Percentiles rank a stretch among this genome's conserved stretches.
Evolutionary conservation across 305 asterid genomes (phyloP).

Genomic region (Salvia sclarea): DNA sequence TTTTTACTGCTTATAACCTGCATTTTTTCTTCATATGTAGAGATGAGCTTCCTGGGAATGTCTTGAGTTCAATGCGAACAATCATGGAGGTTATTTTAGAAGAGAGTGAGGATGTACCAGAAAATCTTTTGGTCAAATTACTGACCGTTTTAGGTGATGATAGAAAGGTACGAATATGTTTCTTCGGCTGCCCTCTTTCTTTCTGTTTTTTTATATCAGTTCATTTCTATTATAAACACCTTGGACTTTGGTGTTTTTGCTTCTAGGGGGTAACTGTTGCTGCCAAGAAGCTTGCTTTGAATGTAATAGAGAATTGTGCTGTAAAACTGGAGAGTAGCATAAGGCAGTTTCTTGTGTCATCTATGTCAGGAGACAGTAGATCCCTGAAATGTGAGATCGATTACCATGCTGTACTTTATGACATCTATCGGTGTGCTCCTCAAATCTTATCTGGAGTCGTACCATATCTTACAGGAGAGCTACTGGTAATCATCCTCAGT

Average conservation of each 20-base stretch:
- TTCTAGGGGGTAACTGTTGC: slow-evolving; percentile 62
- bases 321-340: slow-evolving; percentile 79
- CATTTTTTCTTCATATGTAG: slow-evolving; percentile 45
- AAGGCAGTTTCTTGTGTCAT: slow-evolving; percentile 75
- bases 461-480: slow-evolving; percentile 91
- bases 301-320: slow-evolving; percentile 74
- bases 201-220: slow-evolving; percentile 15
- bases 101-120: slow-evolving; percentile 86
- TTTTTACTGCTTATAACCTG: slow-evolving; percentile 19
- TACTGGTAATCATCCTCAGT: slow-evolving; percentile 63
- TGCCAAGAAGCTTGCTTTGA: slow-evolving; percentile 84
- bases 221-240: slow-evolving; percentile 1
- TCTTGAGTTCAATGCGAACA: slow-evolving; percentile 82
- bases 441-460: slow-evolving; percentile 83
- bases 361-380: slow-evolving; percentile 79
- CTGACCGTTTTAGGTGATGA: slow-evolving; percentile 74
- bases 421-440: slow-evolving; percentile 76
- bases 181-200: not conserved
- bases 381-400: slow-evolving; percentile 54
- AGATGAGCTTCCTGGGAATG: slow-evolving; percentile 83
- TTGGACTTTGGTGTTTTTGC: slow-evolving; percentile 32
- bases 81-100: slow-evolving; percentile 85
- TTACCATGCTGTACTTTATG: slow-evolving; percentile 73
- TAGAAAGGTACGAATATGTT: slow-evolving; percentile 45
- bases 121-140: slow-evolving; percentile 61